These are phyloP conservation scores for Pseudisothecium myosuroides DNA, from an alignment of 225 moss, liverwort and hornwort genomes.

Conservation along the genomic window DNA sequence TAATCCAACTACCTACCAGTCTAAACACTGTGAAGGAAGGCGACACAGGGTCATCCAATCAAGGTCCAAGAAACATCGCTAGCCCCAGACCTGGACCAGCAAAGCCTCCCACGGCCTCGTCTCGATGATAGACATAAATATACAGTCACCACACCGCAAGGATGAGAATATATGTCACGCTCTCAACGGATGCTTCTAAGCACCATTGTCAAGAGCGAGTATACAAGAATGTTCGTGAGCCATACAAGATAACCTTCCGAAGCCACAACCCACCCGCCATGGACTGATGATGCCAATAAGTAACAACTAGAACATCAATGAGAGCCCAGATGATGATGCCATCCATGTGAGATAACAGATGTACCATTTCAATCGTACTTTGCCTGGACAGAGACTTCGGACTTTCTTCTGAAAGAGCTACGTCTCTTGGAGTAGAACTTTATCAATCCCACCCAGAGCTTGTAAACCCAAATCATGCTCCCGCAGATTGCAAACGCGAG, in stretches of 20 bases:
- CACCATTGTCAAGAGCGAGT: neutral
- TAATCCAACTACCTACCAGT: neutral
- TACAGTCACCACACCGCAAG: neutral
- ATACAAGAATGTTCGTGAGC: neutral
- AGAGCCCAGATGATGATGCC: slow-evolving; percentile 3
- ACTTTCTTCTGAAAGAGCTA: slow-evolving; percentile 9
- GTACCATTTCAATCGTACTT: slow-evolving; percentile 24
- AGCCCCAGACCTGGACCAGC: neutral
- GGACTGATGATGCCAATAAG: neutral
- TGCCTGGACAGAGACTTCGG: slow-evolving; percentile 13
- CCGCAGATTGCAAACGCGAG: slow-evolving; percentile 80
- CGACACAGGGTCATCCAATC: neutral
- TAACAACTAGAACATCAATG: neutral
- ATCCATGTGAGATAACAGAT: neutral
- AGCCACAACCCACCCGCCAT: neutral
- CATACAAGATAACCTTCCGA: neutral
- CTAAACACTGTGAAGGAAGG: neutral
- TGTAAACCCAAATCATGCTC: slow-evolving; percentile 94
- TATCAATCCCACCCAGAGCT: slow-evolving; percentile 84
- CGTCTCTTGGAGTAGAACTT: slow-evolving; percentile 57
- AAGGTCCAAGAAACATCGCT: neutral
- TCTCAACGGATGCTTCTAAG: neutral
- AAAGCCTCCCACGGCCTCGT: neutral
- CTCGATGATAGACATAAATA: neutral
- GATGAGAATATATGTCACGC: neutral